Conservation (phyloP, 2,329 filamentous ascomycete genomes). For the Calonectria pauciramosa region DNA sequence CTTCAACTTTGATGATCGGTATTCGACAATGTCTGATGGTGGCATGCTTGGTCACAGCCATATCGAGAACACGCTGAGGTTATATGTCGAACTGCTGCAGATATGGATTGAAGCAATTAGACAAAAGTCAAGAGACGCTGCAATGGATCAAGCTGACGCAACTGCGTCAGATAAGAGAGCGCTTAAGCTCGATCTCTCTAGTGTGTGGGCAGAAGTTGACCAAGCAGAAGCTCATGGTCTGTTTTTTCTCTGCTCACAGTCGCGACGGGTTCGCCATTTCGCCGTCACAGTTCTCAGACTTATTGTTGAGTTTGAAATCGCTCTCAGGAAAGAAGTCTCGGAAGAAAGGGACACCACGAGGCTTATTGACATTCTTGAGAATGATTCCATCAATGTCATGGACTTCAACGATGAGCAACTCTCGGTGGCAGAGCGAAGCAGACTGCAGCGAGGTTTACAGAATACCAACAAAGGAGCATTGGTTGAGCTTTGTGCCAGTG, state of each 20-base stretch:
- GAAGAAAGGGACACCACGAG: slow-evolving; percentile 75
- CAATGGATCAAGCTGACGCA: slow-evolving; percentile 74
- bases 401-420: slow-evolving; percentile 93
- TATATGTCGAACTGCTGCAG: slow-evolving; percentile 93
- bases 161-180: slow-evolving; percentile 77
- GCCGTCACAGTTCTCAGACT: slow-evolving; percentile 93
- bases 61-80: slow-evolving; percentile 91
- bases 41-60: slow-evolving; percentile 95
- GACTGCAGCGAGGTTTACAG: slow-evolving; percentile 89
- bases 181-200: slow-evolving; percentile 86
- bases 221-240: slow-evolving; percentile 96
- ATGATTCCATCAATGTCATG: slow-evolving; percentile 89
- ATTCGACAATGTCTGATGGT: slow-evolving; percentile 97
- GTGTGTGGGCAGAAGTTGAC: slow-evolving; percentile 92
- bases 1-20: slow-evolving; percentile 97
- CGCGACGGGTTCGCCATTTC: slow-evolving; percentile 87
- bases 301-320: slow-evolving; percentile 93
- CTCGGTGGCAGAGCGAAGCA: slow-evolving; percentile 91
- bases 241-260: slow-evolving; percentile 98
- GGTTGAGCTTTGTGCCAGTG: slow-evolving; percentile 94
- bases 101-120: slow-evolving; percentile 99
- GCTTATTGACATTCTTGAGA: slow-evolving; percentile 93
- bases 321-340: slow-evolving; percentile 77
- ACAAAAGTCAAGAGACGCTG: slow-evolving; percentile 82
- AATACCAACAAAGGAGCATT: slow-evolving; percentile 87